Conservation (phyloP, 805 yeast genomes). For the Teunomyces lycoperdinae region DNA sequence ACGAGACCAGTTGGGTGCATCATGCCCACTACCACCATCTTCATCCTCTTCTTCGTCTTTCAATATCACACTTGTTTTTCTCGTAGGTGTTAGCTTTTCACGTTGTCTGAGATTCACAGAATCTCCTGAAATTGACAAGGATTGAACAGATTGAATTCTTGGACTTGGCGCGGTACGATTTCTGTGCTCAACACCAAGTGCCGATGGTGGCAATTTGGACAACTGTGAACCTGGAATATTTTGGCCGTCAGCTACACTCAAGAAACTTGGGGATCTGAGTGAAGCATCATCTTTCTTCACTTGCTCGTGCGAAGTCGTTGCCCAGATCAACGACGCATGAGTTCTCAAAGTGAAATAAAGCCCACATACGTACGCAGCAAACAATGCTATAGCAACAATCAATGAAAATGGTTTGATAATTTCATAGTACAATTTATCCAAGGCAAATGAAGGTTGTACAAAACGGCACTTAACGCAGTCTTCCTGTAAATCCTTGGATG, state of each 20-base stretch:
- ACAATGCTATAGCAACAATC: conserved; percentile 75
- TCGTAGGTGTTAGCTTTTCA: background rate
- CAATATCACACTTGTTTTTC: conserved; percentile 1
- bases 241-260: conserved; percentile 18
- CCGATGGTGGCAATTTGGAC: conserved; percentile 1
- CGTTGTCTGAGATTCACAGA: conserved; percentile 11
- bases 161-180: background rate
- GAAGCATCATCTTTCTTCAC: conserved; percentile 20
- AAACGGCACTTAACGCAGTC: conserved; percentile 74
- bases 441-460: conserved; percentile 68
- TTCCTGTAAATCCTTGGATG: conserved; percentile 10
- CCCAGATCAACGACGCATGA: conserved; percentile 97
- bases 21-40: conserved; percentile 59
- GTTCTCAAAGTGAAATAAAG: conserved; percentile 90
- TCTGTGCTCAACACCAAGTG: background rate
- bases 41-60: conserved; percentile 10
- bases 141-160: conserved; percentile 15
- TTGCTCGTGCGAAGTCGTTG: conserved; percentile 43
- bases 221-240: background rate
- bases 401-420: conserved; percentile 81
- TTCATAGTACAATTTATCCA: conserved; percentile 61
- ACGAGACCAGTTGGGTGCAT: conserved; percentile 96
- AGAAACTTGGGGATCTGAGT: conserved; percentile 37
- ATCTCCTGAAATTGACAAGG: conserved; percentile 17
- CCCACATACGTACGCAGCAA: conserved; percentile 84